A percentile compares a stretch with the other conserved stretches of the same genome.
phyloP scores from a whole-genome alignment of 179 eudicot species.

The Patellifolia procumbens region DNA sequence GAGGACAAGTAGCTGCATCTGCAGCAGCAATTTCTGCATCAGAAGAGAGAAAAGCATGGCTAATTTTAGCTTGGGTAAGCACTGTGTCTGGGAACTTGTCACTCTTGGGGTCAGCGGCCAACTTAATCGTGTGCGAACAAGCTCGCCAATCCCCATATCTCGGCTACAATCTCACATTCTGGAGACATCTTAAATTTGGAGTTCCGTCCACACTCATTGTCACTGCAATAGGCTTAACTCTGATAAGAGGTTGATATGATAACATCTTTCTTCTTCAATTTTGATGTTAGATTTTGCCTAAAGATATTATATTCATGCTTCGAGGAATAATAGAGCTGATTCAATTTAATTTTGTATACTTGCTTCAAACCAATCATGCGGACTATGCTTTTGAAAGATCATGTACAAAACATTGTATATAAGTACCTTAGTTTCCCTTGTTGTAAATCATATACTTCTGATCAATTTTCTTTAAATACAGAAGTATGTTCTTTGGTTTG shows the following conservation, averaged over 20 bases:
- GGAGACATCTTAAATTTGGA: slow-evolving; percentile 90
- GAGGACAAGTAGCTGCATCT: slow-evolving; percentile 79
- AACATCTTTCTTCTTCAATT: neutral
- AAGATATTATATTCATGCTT: too few relatives aligned
- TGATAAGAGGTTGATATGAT: slow-evolving; percentile 48
- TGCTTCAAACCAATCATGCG: too few relatives aligned
- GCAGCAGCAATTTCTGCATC: slow-evolving; percentile 77
- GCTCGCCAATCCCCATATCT: slow-evolving; percentile 70
- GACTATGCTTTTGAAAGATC: neutral
- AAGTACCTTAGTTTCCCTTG: neutral
- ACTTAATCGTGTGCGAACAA: slow-evolving; percentile 91
- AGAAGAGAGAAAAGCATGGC: slow-evolving; percentile 83
- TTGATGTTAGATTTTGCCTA: too few relatives aligned
- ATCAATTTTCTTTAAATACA: too few relatives aligned
- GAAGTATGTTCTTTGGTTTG: too few relatives aligned
- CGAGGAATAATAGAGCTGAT: too few relatives aligned
- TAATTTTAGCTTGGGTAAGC: slow-evolving; percentile 92
- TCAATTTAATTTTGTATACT: too few relatives aligned
- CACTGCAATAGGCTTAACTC: slow-evolving; percentile 73
- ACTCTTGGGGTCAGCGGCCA: slow-evolving; percentile 88
- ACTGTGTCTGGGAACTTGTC: slow-evolving; percentile 92
- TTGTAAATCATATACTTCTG: too few relatives aligned
- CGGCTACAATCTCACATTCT: slow-evolving; percentile 74
- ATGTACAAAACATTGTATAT: neutral
- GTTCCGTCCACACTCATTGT: slow-evolving; percentile 85